A percentile compares a stretch with the other conserved stretches of the same genome.
phyloP scores from a whole-genome alignment of 169 alveolate species.

The Haemoproteus tartakovskyi region DNA sequence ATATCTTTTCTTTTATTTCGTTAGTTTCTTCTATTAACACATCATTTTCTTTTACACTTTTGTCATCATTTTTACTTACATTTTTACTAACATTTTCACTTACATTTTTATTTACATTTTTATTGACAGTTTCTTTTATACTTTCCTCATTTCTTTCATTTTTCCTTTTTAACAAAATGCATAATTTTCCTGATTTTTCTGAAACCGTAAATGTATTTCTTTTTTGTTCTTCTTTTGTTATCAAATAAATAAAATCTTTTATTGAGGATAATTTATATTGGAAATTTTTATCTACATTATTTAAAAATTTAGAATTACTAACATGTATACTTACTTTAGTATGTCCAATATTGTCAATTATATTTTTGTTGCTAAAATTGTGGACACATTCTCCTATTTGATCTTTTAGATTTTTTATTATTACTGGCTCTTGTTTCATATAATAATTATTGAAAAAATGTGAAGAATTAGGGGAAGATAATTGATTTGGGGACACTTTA shows the following conservation, averaged over 20 bases:
- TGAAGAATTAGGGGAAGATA: not conserved
- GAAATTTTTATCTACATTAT: conserved; percentile 45
- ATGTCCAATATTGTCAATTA: conserved; percentile 33
- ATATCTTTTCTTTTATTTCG: not conserved
- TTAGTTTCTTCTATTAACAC: not conserved
- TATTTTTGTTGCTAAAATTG: conserved; percentile 9
- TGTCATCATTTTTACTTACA: not conserved
- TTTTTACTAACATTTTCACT: not conserved
- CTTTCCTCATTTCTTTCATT: conserved; percentile 5
- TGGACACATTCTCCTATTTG: conserved; percentile 54
- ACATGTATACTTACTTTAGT: conserved; percentile 62
- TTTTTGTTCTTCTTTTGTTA: conserved; percentile 41
- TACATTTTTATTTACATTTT: not conserved
- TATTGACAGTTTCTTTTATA: not conserved
- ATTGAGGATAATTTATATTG: conserved; percentile 25
- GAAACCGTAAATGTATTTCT: conserved; percentile 26
- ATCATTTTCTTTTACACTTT: not conserved
- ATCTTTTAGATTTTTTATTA: conserved; percentile 21
- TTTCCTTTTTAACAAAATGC: too few species aligned
- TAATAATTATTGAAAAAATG: conserved; percentile 33
- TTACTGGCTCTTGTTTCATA: conserved; percentile 31
- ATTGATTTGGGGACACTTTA: conserved; percentile 16
- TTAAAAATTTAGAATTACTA: conserved; percentile 32
- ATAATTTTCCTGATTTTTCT: too few species aligned
- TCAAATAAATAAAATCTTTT: conserved; percentile 21